Percentiles rank a stretch among this genome's conserved stretches.
Conservation (phyloP, 371 early-diverging fungal species). For the Thermomucor indicae-seudaticae region DNA sequence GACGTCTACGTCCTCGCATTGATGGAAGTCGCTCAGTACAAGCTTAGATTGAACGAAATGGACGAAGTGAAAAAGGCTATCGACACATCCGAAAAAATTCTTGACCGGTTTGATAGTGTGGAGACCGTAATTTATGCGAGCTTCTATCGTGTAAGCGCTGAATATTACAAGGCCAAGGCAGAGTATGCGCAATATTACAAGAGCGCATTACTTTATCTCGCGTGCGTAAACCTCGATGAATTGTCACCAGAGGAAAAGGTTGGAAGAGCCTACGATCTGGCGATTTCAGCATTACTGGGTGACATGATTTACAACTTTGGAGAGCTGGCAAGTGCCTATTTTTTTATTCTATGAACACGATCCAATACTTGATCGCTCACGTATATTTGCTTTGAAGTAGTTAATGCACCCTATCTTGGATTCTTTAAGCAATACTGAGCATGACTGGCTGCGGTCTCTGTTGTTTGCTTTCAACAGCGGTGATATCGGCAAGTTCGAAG, state of each 20-base stretch:
- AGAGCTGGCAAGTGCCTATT: conserved; percentile 69
- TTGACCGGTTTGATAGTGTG: conserved; percentile 78
- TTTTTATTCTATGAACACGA: too few species aligned
- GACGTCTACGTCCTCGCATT: conserved; percentile 85
- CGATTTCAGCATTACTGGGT: conserved; percentile 88
- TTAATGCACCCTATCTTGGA: conserved; percentile 94
- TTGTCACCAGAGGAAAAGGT: conserved; percentile 68
- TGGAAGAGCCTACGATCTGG: conserved; percentile 88
- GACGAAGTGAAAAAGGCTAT: conserved; percentile 80
- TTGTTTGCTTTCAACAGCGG: conserved; percentile 94
- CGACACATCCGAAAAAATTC: conserved; percentile 79
- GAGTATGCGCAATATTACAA: conserved; percentile 93
- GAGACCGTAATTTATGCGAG: conserved; percentile 90
- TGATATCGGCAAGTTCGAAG: conserved; percentile 89
- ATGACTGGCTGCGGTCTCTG: conserved; percentile 84
- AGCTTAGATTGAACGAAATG: conserved; percentile 68
- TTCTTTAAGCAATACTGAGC: conserved; percentile 69
- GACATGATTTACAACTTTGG: conserved; percentile 98
- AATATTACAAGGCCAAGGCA: conserved; percentile 94
- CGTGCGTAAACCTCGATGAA: conserved; percentile 84
- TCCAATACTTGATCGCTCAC: too few species aligned
- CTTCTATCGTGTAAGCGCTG: conserved; percentile 93
- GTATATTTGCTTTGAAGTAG: conserved; percentile 31
- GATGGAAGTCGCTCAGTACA: conserved; percentile 85
- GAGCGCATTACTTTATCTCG: conserved; percentile 88